phyloP scores from a whole-genome alignment of 106 monocot genomes.

The Dendrobium chrysotoxum region DNA sequence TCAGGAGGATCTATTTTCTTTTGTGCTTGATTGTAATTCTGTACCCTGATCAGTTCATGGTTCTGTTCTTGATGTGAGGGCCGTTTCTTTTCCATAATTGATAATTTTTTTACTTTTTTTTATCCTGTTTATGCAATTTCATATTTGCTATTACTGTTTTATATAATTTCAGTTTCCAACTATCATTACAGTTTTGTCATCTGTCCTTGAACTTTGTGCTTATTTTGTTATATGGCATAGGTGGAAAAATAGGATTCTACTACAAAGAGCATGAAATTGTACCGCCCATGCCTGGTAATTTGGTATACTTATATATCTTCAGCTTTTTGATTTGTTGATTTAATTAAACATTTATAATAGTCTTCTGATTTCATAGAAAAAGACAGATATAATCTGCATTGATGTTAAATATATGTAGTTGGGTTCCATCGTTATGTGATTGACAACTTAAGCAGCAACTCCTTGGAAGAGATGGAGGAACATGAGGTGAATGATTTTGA shows the following conservation, averaged over 20 bases:
- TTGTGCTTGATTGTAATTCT: no score
- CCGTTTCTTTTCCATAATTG: no score
- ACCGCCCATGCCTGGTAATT: conserved; percentile 79
- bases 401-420: conserved; percentile 24
- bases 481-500: conserved; percentile 34
- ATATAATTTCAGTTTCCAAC: no score
- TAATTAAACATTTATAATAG: neutral
- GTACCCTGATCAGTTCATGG: no score
- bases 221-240: conserved; percentile 16
- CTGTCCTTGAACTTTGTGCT: neutral
- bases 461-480: conserved; percentile 25
- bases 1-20: no score
- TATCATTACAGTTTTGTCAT: neutral
- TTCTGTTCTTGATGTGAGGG: no score
- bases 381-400: neutral
- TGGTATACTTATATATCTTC: neutral
- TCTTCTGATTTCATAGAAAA: neutral
- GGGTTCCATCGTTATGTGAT: conserved; percentile 66
- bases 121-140: neutral
- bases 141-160: no score
- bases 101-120: conserved; percentile 1
- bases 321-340: neutral
- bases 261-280: conserved; percentile 95
- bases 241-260: conserved; percentile 91
- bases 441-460: conserved; percentile 38